Percentiles rank a stretch among this genome's conserved stretches.
phyloP scores from a whole-genome alignment of 108 stramenopile species.

The Skeletonema tropicum region DNA sequence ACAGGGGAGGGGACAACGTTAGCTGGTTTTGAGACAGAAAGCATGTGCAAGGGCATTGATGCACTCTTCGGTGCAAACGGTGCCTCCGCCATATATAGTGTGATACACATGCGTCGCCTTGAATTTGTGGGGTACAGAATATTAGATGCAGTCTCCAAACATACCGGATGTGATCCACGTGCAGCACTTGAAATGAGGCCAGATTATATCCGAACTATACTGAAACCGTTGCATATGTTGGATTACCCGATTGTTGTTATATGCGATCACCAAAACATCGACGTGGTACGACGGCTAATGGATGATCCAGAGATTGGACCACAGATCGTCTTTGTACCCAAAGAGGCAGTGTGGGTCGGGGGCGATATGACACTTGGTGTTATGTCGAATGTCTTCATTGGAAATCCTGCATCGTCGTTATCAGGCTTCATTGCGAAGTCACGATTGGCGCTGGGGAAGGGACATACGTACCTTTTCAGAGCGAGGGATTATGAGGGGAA shows the following conservation, averaged over 20 bases:
- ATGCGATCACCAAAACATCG: slow-evolving; percentile 19
- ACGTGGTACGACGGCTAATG: slow-evolving; percentile 12
- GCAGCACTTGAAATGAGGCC: slow-evolving; percentile 51
- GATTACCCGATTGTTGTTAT: slow-evolving; percentile 40
- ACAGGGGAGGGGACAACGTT: slow-evolving; percentile 20
- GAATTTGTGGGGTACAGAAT: slow-evolving; percentile 9
- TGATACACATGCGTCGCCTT: slow-evolving; percentile 10
- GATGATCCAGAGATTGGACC: slow-evolving; percentile 45
- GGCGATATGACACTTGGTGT: slow-evolving; percentile 40
- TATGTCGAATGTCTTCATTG: slow-evolving; percentile 38
- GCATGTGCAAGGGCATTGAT: slow-evolving; percentile 17
- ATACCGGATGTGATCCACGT: slow-evolving; percentile 40
- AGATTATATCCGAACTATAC: slow-evolving; percentile 36
- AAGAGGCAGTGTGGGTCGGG: slow-evolving; percentile 33
- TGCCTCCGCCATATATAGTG: slow-evolving; percentile 11
- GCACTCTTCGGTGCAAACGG: slow-evolving; percentile 16
- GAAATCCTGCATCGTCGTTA: slow-evolving; percentile 41
- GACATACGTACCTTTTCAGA: slow-evolving; percentile 34
- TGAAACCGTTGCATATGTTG: slow-evolving; percentile 36
- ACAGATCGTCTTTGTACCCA: slow-evolving; percentile 21
- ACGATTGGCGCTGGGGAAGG: slow-evolving; percentile 38
- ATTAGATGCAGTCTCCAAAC: slow-evolving; percentile 1
- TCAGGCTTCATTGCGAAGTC: slow-evolving; percentile 49
- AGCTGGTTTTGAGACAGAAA: neutral
- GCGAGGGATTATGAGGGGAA: slow-evolving; percentile 10